Evolutionary conservation across 768 basidiomycete species (phyloP).

Genomic region (Daedalea quercina): DNA sequence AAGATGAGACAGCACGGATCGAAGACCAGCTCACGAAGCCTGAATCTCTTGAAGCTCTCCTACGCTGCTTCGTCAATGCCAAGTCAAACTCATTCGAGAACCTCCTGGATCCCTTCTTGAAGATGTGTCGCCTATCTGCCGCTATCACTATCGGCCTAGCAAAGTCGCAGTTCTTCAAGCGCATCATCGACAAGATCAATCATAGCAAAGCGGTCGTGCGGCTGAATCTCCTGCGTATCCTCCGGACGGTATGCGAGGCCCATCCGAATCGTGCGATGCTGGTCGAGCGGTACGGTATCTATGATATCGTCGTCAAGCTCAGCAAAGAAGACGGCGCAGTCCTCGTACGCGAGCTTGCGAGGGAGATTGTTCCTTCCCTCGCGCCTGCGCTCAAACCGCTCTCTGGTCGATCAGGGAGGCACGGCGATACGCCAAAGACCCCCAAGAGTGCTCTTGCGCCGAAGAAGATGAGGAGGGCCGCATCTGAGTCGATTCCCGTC

Average conservation of each 20-base stretch:
- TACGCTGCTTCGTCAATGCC: constrained; percentile 75
- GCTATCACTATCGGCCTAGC: constrained; percentile 71
- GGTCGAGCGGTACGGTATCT: constrained; percentile 76
- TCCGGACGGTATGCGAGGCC: constrained; percentile 81
- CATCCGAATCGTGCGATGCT: constrained; percentile 80
- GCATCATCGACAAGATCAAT: constrained; percentile 76
- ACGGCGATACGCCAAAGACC: constrained; percentile 31
- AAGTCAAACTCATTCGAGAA: constrained; percentile 92
- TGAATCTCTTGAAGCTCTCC: constrained; percentile 56
- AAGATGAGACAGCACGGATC: constrained; percentile 91
- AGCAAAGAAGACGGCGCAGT: constrained; percentile 87
- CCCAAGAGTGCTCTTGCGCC: constrained; percentile 44
- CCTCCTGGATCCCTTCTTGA: constrained; percentile 86
- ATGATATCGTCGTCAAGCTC: constrained; percentile 73
- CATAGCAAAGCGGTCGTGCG: constrained; percentile 83
- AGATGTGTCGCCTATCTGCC: constrained; percentile 79
- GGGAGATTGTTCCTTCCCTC: constrained; percentile 76
- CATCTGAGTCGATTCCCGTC: constrained; percentile 47
- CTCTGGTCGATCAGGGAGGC: constrained; percentile 24
- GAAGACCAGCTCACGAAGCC: constrained; percentile 80
- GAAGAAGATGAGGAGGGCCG: constrained; percentile 57
- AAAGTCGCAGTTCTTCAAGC: constrained; percentile 79
- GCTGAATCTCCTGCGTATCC: constrained; percentile 80
- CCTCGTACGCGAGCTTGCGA: constrained; percentile 81
- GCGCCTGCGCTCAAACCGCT: constrained; percentile 63